Percentiles rank a stretch among this genome's conserved stretches.
phyloP scores from a whole-genome alignment of 176 grass and related monocot genomes.

The Oryza meridionalis region DNA sequence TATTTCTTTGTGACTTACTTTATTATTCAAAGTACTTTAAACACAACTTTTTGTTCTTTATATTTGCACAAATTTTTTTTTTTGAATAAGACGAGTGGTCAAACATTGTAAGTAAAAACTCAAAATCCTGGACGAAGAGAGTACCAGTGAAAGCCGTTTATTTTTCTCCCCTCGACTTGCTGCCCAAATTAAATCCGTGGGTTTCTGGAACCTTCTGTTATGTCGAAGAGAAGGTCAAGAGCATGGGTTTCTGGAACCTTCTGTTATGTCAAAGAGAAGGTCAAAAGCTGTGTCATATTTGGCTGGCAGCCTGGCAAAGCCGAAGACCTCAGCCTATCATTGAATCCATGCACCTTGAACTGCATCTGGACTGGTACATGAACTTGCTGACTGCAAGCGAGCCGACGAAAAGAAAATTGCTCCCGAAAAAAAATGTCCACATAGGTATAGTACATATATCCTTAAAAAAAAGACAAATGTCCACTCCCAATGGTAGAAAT shows the following conservation, averaged over 20 bases:
- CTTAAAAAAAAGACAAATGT: too few species aligned
- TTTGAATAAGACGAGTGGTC: too few species aligned
- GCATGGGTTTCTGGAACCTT: slow-evolving; percentile 42
- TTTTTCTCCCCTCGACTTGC: not conserved
- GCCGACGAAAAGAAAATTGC: not conserved
- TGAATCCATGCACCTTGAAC: not conserved
- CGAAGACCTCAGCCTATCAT: not conserved
- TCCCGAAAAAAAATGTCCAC: too few species aligned
- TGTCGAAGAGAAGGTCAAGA: slow-evolving; percentile 39
- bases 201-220: slow-evolving; percentile 9
- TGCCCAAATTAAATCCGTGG: not conserved
- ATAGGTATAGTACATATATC: too few species aligned
- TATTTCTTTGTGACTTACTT: too few species aligned
- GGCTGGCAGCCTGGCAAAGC: not conserved
- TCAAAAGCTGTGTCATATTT: slow-evolving; percentile 11
- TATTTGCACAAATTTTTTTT: too few species aligned
- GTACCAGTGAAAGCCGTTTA: not conserved
- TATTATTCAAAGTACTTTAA: too few species aligned
- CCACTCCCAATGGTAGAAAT: not conserved
- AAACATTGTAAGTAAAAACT: too few species aligned
- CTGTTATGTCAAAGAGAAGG: slow-evolving; percentile 29
- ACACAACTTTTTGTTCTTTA: too few species aligned
- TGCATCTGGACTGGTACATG: not conserved
- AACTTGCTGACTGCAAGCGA: not conserved
- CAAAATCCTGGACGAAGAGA: too few species aligned